These are phyloP conservation scores for Penstemon barbatus DNA, from an alignment of 257 asterid genomes.

Conservation along the genomic window DNA sequence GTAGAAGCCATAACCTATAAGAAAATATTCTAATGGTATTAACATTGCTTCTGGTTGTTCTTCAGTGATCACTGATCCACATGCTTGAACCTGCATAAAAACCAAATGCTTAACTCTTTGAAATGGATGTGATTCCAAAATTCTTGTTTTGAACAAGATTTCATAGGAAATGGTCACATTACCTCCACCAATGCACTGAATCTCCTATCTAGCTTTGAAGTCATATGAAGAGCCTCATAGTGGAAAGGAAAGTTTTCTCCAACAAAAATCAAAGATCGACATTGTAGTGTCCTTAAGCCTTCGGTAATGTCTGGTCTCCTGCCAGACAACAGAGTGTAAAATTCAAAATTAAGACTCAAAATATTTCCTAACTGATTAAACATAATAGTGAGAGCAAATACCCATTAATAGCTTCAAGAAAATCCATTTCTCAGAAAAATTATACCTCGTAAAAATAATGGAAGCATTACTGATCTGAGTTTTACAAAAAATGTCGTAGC, in stretches of 20 bases:
- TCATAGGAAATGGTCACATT: not conserved
- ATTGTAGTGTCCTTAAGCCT: conserved; percentile 65
- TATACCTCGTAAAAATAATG: no score
- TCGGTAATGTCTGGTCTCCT: conserved; percentile 80
- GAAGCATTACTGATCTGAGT: no score
- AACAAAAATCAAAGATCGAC: conserved; percentile 83
- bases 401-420: conserved; percentile 80
- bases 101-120: no score
- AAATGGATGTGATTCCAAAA: no score
- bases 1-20: conserved; percentile 71
- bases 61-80: conserved; percentile 95
- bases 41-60: conserved; percentile 97
- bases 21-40: conserved; percentile 75
- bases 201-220: conserved; percentile 72
- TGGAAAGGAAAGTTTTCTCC: conserved; percentile 85
- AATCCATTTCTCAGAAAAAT: no score
- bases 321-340: not conserved
- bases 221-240: conserved; percentile 69
- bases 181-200: conserved; percentile 94
- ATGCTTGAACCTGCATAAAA: conserved; percentile 63
- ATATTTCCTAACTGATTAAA: no score
- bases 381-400: conserved; percentile 22
- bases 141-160: no score
- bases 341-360: no score
- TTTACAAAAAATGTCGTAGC: no score